Percentiles rank a stretch among this genome's conserved stretches.
Evolutionary conservation across 257 asterid genomes (phyloP).

Genomic region (Forsythia viridissima): DNA sequence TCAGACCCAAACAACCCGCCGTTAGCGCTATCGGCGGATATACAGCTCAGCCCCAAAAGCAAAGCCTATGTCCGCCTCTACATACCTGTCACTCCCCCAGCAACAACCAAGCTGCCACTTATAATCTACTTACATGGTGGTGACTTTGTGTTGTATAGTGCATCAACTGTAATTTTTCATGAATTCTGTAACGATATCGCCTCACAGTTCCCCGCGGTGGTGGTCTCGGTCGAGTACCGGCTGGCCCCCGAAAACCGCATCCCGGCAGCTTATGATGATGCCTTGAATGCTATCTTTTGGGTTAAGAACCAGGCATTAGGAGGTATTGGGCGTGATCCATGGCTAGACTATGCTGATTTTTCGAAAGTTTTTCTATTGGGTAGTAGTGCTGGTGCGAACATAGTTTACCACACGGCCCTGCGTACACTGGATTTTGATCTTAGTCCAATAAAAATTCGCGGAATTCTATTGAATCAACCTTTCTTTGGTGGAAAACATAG

Average conservation of each 20-base stretch:
- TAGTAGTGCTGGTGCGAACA: constrained; percentile 43
- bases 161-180: constrained; percentile 37
- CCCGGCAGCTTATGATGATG: constrained; percentile 44
- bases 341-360: constrained; percentile 36
- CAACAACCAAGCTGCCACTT: constrained; percentile 28
- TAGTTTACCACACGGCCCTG: constrained; percentile 31
- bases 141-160: constrained; percentile 36
- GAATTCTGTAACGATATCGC: constrained; percentile 34
- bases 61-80: constrained; percentile 24
- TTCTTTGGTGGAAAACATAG: constrained; percentile 31
- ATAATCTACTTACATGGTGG: constrained; percentile 42
- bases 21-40: constrained; percentile 13
- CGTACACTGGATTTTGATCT: constrained; percentile 22
- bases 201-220: constrained; percentile 29
- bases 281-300: constrained; percentile 31
- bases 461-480: constrained; percentile 37
- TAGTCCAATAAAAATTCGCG: constrained; percentile 30
- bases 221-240: constrained; percentile 36
- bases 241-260: constrained; percentile 41
- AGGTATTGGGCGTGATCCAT: constrained; percentile 29
- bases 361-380: constrained; percentile 25
- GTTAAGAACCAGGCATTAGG: constrained; percentile 27
- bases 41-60: not conserved
- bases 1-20: not conserved
- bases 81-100: constrained; percentile 20